phyloP scores from a whole-genome alignment of 139 green algal genomes.

The Limnomonas spitsbergensis region DNA sequence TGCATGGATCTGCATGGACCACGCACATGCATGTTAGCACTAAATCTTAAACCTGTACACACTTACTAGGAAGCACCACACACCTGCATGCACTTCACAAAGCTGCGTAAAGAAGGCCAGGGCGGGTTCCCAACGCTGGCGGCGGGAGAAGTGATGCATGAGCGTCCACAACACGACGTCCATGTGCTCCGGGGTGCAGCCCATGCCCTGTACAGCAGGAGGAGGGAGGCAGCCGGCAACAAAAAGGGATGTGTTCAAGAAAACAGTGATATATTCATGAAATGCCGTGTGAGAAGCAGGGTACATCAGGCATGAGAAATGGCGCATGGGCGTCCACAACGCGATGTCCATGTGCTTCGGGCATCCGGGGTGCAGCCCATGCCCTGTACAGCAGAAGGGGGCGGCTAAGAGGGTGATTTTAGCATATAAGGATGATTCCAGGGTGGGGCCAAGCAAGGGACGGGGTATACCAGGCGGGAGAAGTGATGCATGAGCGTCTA shows the following conservation, averaged over 20 bases:
- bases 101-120: constrained; percentile 40
- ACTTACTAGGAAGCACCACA: too few relatives aligned
- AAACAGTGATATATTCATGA: too few relatives aligned
- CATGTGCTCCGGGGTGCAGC: constrained; percentile 44
- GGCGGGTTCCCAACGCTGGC: constrained; percentile 42
- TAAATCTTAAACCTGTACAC: too few relatives aligned
- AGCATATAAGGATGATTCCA: too few relatives aligned
- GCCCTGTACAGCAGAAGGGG: constrained; percentile 11
- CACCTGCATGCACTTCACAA: constrained; percentile 1
- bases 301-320: constrained; percentile 40
- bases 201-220: constrained; percentile 11
- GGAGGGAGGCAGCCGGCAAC: too few relatives aligned
- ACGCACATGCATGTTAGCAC: too few relatives aligned
- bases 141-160: constrained; percentile 44
- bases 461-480: too few relatives aligned
- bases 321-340: constrained; percentile 40
- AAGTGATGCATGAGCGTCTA: constrained; percentile 50
- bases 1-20: too few relatives aligned
- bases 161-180: constrained; percentile 45
- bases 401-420: too few relatives aligned
- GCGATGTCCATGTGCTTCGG: constrained; percentile 56
- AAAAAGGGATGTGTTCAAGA: too few relatives aligned
- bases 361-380: constrained; percentile 28
- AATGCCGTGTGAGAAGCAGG: too few relatives aligned
- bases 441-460: too few relatives aligned